Conservation (phyloP, 2,329 filamentous ascomycete species). For the Aspergillus sp. region DNA sequence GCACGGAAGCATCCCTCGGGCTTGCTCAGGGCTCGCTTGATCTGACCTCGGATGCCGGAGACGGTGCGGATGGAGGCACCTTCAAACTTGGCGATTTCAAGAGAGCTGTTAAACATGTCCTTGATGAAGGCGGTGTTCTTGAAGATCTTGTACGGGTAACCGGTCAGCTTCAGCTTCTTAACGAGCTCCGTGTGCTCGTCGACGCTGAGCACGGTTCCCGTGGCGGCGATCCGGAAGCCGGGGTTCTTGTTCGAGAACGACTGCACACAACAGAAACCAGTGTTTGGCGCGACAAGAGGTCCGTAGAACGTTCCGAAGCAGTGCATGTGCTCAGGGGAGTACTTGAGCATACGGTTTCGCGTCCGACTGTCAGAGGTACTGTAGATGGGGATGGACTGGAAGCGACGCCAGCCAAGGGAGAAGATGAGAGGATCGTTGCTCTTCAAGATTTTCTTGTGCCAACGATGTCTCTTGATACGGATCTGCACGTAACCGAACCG, state of each 20-base stretch:
- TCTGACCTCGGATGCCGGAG: constrained; percentile 89
- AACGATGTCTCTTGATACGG: constrained; percentile 91
- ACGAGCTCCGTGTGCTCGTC: constrained; percentile 96
- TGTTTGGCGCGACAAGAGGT: constrained; percentile 89
- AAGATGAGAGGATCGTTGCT: constrained; percentile 97
- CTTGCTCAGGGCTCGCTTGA: constrained; percentile 89
- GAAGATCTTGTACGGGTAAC: constrained; percentile 93
- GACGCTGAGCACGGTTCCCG: constrained; percentile 85
- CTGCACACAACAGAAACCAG: constrained; percentile 90
- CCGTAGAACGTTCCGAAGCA: constrained; percentile 96
- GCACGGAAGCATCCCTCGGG: constrained; percentile 94
- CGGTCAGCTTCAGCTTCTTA: constrained; percentile 97
- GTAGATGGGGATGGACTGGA: constrained; percentile 89
- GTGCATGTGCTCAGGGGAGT: constrained; percentile 98
- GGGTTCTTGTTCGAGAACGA: constrained; percentile 76
- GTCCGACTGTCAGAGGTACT: constrained; percentile 90
- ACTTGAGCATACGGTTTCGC: constrained; percentile 95
- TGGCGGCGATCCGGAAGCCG: constrained; percentile 90
- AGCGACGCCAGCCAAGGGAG: constrained; percentile 90
- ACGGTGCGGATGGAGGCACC: constrained; percentile 93
- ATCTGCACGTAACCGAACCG: constrained; percentile 93
- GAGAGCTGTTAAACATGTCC: constrained; percentile 89
- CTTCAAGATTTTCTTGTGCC: constrained; percentile 99
- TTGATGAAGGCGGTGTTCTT: constrained; percentile 99
- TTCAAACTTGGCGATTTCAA: constrained; percentile 98